Conservation (phyloP, 208 protist genomes). For the Crithidia acanthocephali region DNA sequence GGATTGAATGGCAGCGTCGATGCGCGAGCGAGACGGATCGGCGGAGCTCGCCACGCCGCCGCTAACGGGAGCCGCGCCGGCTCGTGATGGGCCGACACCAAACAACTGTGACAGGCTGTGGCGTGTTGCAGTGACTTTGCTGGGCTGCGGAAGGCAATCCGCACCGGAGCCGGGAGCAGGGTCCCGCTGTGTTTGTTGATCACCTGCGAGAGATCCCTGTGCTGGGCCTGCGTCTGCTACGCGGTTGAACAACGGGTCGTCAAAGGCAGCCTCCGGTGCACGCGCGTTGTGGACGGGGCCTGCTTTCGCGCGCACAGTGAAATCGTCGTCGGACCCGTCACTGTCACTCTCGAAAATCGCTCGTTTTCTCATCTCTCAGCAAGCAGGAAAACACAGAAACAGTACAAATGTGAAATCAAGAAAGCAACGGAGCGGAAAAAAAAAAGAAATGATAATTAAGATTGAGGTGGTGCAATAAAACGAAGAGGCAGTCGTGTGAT, state of each 20-base stretch:
- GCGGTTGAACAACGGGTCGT: background rate
- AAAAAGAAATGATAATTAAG: too few species aligned
- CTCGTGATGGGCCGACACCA: background rate
- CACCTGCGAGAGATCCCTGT: background rate
- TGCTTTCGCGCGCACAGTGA: background rate
- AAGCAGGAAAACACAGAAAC: background rate
- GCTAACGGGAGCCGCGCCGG: background rate
- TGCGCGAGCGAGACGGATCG: background rate
- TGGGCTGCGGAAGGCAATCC: constrained; percentile 8
- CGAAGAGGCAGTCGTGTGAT: too few species aligned
- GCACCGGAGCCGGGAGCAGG: background rate
- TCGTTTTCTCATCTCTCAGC: constrained; percentile 5
- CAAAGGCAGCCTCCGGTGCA: background rate
- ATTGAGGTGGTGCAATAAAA: too few species aligned
- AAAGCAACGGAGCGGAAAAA: too few species aligned
- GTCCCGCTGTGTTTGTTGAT: background rate
- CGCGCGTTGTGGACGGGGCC: background rate
- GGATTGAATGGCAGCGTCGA: constrained; percentile 8
- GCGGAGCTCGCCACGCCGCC: background rate
- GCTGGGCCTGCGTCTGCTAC: background rate
- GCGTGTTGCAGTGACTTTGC: constrained; percentile 25
- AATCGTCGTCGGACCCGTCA: constrained; percentile 22
- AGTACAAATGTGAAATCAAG: background rate
- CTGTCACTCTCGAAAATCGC: constrained; percentile 23
- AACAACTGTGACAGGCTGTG: constrained; percentile 32